phyloP scores from a whole-genome alignment of 2,329 filamentous ascomycete species.

The Penicillium hesseltinei region DNA sequence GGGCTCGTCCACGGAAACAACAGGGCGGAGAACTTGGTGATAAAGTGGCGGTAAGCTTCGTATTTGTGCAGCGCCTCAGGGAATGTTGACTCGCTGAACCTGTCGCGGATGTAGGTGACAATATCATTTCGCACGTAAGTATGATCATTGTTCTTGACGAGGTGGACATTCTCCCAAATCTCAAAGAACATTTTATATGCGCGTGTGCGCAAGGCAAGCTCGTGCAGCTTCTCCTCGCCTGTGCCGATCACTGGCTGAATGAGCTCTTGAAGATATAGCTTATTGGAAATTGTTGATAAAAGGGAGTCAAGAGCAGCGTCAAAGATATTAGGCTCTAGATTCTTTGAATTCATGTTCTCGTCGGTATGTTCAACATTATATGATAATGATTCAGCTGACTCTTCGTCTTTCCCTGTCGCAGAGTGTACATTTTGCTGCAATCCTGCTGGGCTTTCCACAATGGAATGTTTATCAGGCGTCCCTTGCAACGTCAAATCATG shows the following conservation, averaged over 20 bases:
- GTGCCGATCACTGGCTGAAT: background rate
- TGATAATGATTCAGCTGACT: background rate
- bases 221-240: background rate
- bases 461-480: background rate
- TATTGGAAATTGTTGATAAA: background rate
- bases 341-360: background rate
- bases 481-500: background rate
- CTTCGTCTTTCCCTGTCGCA: background rate
- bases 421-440: background rate
- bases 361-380: no score
- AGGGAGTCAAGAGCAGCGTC: background rate
- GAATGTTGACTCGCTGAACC: background rate
- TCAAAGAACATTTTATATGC: background rate
- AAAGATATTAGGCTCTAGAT: background rate
- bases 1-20: background rate
- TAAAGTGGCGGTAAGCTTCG: background rate
- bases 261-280: background rate
- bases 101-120: background rate
- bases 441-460: background rate
- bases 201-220: background rate
- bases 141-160: background rate
- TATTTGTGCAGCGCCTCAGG: background rate
- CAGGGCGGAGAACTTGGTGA: background rate
- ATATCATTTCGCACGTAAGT: background rate
- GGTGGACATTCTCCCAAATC: background rate